A percentile compares a stretch with the other conserved stretches of the same genome.
Evolutionary conservation across 257 asterid species (phyloP).

Genomic region (Parsonsia alboflavescens): DNA sequence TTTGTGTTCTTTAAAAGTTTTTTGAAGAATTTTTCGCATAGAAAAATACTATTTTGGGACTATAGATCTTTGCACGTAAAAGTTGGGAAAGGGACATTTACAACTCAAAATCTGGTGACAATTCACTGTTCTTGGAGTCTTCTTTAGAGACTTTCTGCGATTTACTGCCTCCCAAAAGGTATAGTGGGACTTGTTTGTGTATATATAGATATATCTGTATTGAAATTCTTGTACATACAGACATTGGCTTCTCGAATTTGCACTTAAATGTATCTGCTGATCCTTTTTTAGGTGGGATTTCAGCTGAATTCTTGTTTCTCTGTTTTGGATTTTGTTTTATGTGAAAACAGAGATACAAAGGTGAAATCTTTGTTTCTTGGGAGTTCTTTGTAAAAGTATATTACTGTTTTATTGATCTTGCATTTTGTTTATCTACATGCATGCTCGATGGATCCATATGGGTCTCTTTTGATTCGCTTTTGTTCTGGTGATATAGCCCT

Average conservation of each 20-base stretch:
- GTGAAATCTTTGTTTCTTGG: not conserved
- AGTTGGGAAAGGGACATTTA: not conserved
- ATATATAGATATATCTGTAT: not conserved
- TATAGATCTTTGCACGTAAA: constrained; percentile 6
- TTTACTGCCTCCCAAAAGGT: not conserved
- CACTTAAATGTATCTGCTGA: not conserved
- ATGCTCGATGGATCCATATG: not conserved
- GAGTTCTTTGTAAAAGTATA: not conserved
- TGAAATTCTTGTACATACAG: not conserved
- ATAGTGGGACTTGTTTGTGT: not conserved
- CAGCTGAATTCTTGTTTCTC: not conserved
- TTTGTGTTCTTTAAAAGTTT: not conserved
- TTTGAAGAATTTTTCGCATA: not conserved
- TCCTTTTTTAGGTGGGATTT: not conserved
- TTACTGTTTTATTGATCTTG: not conserved
- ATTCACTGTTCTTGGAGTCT: constrained; percentile 5
- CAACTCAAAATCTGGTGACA: not conserved
- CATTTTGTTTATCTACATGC: not conserved
- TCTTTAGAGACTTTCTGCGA: not conserved
- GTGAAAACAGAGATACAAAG: not conserved
- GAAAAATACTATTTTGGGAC: not conserved
- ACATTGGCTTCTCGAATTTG: not conserved
- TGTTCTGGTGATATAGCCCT: not conserved
- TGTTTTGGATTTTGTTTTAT: not conserved
- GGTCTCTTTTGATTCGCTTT: not conserved